These are phyloP conservation scores for Tolypocladium endophyticum DNA, from an alignment of 2,329 filamentous ascomycete genomes.

Conservation along the genomic window DNA sequence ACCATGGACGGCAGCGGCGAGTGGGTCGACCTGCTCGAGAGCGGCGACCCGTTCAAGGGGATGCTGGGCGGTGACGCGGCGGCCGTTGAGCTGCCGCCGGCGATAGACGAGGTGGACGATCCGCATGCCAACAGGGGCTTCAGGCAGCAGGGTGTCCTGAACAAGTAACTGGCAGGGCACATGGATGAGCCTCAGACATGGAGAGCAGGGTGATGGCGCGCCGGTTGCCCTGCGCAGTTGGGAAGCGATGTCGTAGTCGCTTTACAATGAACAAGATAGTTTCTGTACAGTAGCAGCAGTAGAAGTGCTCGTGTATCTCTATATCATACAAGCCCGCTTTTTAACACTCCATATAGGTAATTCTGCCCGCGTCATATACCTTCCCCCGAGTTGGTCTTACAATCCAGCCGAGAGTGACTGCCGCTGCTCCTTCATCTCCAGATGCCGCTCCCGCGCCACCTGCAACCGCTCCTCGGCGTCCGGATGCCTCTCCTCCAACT, in stretches of 20 bases:
- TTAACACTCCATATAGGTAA: constrained; percentile 11
- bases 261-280: neutral
- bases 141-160: constrained; percentile 32
- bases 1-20: constrained; percentile 46
- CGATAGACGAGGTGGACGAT: constrained; percentile 19
- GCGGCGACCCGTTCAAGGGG: constrained; percentile 56
- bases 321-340: constrained; percentile 28
- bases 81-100: constrained; percentile 5
- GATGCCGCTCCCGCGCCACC: constrained; percentile 37
- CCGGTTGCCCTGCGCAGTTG: neutral
- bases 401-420: constrained; percentile 14
- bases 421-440: constrained; percentile 42
- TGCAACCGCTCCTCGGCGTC: constrained; percentile 34
- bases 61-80: constrained; percentile 28
- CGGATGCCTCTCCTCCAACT: constrained; percentile 35
- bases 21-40: constrained; percentile 64
- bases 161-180: constrained; percentile 14
- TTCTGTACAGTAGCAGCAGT: constrained; percentile 8
- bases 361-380: constrained; percentile 2
- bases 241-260: neutral
- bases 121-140: constrained; percentile 35
- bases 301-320: constrained; percentile 18
- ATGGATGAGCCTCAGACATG: neutral
- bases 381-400: constrained; percentile 1
- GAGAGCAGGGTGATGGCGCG: neutral